Base-by-base conservation (phyloP, 345 rosid genomes). In the Syzygium jambos region DNA sequence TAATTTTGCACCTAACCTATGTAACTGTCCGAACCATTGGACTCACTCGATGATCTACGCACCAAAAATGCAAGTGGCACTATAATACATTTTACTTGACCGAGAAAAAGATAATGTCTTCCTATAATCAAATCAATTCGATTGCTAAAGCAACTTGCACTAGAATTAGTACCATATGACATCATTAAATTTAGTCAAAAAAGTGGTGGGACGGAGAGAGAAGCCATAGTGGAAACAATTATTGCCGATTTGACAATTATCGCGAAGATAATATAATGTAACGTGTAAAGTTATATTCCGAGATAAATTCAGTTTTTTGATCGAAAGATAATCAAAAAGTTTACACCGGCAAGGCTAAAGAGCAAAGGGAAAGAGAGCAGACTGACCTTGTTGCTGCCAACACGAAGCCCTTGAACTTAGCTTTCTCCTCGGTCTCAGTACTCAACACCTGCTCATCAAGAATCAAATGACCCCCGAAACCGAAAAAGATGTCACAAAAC, bases 341-440 rank as follows among this genome's bases (percentile, higher is more conserved):
- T 55, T 7, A 22, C 21, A 80, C 43, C n/a, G 55, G 11, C 43
- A 11, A 17, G 43, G 29, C 27, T 4, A 2, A 59, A 15, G n/a
- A 46, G 25, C 41, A 46, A 52, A 5, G 23, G 22, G 41, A 25
- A 3, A 16, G 46, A 38, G 25, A 49, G 29, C 14, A 5, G 46
- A 49, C 63, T 3, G 85, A 95, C 99, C 99, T 95, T 51, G 99
- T 96, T 12, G 99, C 99, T 89, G 98, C 96, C 95, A 96, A 93
- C 73, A 95, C 92, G 22, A 95, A 89, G 77, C 92, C 90, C 86
- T 95, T 96, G 41, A 98, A 89, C 93, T 94, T 96, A 86, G 91
- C 90, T 84, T 91, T 87, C 87, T 89, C 92, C 85, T 91, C 94
- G 38, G 93, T 89, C 85, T 93, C 96, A 52, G 87, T 92, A 59